Evolutionary conservation across 768 basidiomycete species (phyloP).

Genomic region (Dacryopinax primogenitus): DNA sequence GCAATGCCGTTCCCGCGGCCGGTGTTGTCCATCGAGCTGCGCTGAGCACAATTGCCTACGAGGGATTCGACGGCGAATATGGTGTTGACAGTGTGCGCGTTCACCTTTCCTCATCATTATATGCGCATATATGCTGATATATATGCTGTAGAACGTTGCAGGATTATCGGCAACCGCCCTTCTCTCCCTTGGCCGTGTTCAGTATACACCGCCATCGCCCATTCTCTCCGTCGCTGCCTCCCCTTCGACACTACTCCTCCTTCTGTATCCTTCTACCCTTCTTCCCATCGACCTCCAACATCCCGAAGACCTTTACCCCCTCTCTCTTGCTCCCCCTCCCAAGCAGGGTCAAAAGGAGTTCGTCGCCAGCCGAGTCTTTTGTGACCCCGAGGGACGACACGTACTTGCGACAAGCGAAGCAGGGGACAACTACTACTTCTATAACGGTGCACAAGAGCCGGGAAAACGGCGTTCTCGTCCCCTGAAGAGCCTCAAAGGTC

Average conservation of each 20-base stretch:
- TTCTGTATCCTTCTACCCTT: slow-evolving; percentile 56
- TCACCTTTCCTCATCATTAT: slow-evolving; percentile 7
- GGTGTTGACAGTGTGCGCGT: slow-evolving; percentile 26
- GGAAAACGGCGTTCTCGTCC: slow-evolving; percentile 28
- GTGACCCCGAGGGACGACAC: slow-evolving; percentile 88
- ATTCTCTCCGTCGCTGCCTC: slow-evolving; percentile 70
- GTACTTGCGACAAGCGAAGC: slow-evolving; percentile 71
- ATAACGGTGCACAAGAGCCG: slow-evolving; percentile 67
- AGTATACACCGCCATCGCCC: slow-evolving; percentile 77
- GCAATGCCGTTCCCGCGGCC: slow-evolving; percentile 31
- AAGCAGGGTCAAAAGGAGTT: slow-evolving; percentile 51
- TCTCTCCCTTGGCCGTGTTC: slow-evolving; percentile 78
- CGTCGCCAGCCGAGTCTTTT: slow-evolving; percentile 68
- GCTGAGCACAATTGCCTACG: slow-evolving; percentile 56
- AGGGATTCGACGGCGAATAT: slow-evolving; percentile 72
- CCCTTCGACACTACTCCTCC: slow-evolving; percentile 81
- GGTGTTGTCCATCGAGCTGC: slow-evolving; percentile 28
- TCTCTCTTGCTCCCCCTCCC: slow-evolving; percentile 49
- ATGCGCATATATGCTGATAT: slow-evolving; percentile 29
- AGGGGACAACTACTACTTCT: slow-evolving; percentile 91
- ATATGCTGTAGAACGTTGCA: slow-evolving; percentile 26
- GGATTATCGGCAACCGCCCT: slow-evolving; percentile 36
- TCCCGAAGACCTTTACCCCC: slow-evolving; percentile 71
- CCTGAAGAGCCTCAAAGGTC: slow-evolving; percentile 68
- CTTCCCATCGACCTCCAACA: slow-evolving; percentile 82